A percentile compares a stretch with the other conserved stretches of the same genome.
Conservation (phyloP, 1,139 yeast species). For the Insectozyma bohioensis region DNA sequence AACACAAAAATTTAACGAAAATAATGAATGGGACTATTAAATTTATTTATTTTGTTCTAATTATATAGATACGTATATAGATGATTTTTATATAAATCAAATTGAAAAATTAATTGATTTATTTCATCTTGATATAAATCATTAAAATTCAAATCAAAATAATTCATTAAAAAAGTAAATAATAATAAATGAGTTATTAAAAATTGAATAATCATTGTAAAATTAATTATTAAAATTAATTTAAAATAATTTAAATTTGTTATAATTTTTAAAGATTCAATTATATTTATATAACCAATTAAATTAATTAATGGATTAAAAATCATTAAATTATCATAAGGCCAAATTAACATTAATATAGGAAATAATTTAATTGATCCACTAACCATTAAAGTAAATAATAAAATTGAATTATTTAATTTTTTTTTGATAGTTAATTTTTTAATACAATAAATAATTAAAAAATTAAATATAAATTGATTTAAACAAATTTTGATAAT, state of each 20-base stretch:
- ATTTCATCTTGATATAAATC: conserved; percentile 4
- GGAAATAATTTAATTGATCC: conserved; percentile 83
- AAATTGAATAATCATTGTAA: conserved; percentile 1
- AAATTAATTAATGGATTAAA: conserved; percentile 61
- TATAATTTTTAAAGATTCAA: conserved; percentile 65
- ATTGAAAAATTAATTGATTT: conserved; percentile 1
- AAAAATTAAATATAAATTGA: conserved; percentile 49
- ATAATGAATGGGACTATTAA: conserved; percentile 2
- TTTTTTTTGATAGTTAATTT: not conserved
- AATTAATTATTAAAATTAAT: not conserved
- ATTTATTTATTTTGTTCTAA: not conserved
- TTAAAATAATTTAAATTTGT: conserved; percentile 5
- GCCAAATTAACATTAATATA: conserved; percentile 95
- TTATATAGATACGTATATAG: too few species aligned
- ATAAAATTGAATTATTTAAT: conserved; percentile 41
- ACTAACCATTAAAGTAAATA: conserved; percentile 71
- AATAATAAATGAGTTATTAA: not conserved
- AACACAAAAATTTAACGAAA: conserved; percentile 14
- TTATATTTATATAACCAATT: conserved; percentile 59
- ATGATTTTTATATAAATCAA: not conserved
- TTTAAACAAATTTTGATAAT: conserved; percentile 62
- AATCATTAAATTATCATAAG: conserved; percentile 72
- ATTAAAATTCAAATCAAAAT: conserved; percentile 1
- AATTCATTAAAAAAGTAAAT: not conserved
- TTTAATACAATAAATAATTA: conserved; percentile 11